Evolutionary conservation across 495 filamentous ascomycete species (phyloP), one percentile per base, ranked within the genome.

Genomic region (Arthonia radiata): DNA sequence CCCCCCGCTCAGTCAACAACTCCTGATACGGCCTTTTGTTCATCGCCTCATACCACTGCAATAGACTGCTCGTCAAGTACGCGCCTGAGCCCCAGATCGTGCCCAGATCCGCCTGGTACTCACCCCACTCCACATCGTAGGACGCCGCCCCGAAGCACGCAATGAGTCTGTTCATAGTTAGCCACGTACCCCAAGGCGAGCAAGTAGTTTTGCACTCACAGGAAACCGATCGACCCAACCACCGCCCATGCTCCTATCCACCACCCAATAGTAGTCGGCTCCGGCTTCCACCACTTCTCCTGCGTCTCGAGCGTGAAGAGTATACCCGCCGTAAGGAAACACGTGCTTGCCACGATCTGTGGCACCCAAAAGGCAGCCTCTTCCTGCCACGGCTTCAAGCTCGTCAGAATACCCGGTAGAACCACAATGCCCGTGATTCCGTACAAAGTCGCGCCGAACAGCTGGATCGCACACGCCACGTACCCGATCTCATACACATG

Each of bases 401-500:
- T 23, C 3, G 14, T 17, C 12, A 26, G 17, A 5, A 38, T 34
- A 19, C 36, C 36, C 11, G 36, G 36, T 19, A 38, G 18, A 7
- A 29, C 23, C 11, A 35, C 26, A n/a, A 38, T 22, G 13, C 24
- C 28, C 4, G 25, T 25, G 13, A 27, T 25, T 3, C 18, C 7
- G 24, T 28, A 38, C 5, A 38, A 18, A 2, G 33, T 35, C 8
- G 23, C 36, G 12, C 36, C 36, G n/a, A 38, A 17, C 3, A 31
- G 18, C 19, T 35, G 32, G 13, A 38, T 30, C 5, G 29, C 8
- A 17, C 26, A 32, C 2, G 32, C 36, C 10, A 35, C 11, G 18
- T 30, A 38, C 5, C 36, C 36, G 14, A 38, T 35, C 11, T 38
- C 36, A 25, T 38, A 30, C n/a, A 28, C 22, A 21, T 38, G 32